Evolutionary conservation across 163 green algal species (phyloP).

Genomic region (Scenedesmus sp.): DNA sequence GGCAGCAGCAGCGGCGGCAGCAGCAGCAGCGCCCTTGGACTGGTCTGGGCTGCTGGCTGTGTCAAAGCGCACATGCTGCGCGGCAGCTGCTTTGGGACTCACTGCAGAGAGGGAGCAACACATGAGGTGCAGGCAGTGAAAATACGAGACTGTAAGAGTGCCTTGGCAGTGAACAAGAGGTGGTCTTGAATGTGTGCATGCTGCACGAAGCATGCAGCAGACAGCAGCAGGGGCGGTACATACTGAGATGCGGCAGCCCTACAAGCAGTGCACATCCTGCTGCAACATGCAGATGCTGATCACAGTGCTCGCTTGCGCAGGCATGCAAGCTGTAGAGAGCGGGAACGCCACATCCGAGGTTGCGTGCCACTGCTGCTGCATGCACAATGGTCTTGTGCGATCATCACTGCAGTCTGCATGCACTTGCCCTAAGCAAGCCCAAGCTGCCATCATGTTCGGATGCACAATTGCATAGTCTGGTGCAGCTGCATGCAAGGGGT

Average conservation of each 20-base stretch:
- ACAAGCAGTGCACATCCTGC: not conserved
- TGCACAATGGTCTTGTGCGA: not conserved
- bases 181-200: not conserved
- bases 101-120: not conserved
- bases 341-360: not conserved
- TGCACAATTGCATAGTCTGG: not conserved
- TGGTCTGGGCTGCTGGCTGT: slow-evolving; percentile 2
- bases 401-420: not conserved
- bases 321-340: not conserved
- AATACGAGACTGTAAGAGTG: too few species aligned
- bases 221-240: not conserved
- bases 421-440: not conserved
- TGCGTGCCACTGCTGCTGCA: not conserved
- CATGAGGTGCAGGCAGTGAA: not conserved
- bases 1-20: not conserved
- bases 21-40: not conserved
- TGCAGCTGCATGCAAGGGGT: not conserved
- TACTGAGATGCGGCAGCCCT: not conserved
- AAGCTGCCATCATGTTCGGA: not conserved
- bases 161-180: not conserved
- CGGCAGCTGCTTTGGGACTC: not conserved
- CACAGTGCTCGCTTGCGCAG: not conserved
- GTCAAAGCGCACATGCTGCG: not conserved
- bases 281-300: not conserved
- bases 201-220: not conserved